phyloP scores from a whole-genome alignment of 768 basidiomycete species.

The Termitomyces sp. region DNA sequence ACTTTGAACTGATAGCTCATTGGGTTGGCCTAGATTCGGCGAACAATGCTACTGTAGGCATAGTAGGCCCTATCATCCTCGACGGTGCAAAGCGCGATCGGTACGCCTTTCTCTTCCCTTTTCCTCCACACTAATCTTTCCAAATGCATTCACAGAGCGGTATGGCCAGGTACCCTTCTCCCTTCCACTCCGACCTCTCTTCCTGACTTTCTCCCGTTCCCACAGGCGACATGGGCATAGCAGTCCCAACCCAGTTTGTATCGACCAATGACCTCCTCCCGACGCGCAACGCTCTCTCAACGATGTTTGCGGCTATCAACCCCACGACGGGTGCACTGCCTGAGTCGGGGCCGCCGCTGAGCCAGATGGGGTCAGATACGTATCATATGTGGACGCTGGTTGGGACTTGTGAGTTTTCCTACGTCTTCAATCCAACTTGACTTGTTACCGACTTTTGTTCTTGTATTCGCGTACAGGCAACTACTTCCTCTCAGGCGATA shows the following conservation, averaged over 20 bases:
- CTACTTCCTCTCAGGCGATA: no score
- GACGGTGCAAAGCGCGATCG: constrained; percentile 58
- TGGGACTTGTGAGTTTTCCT: no score
- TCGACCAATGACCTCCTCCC: constrained; percentile 55
- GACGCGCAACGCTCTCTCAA: constrained; percentile 50
- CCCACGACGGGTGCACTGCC: constrained; percentile 50
- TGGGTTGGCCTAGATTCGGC: constrained; percentile 45
- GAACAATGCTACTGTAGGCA: constrained; percentile 48
- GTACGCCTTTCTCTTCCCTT: constrained; percentile 18
- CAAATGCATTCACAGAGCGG: constrained; percentile 29
- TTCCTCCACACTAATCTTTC: neutral
- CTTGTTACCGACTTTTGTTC: no score
- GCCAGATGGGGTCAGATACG: no score
- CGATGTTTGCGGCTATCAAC: constrained; percentile 51
- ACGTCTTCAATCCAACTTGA: neutral
- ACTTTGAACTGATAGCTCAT: no score
- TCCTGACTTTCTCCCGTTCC: no score
- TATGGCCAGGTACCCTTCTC: constrained; percentile 61
- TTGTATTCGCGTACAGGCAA: no score
- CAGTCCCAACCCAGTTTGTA: constrained; percentile 55
- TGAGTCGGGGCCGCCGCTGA: no score
- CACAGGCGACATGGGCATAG: constrained; percentile 57
- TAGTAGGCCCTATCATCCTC: constrained; percentile 56
- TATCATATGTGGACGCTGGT: no score
- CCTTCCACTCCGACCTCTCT: no score